Conservation (phyloP, 192 early-diverging fungal genomes). For the Rhizophagus clarus region DNA sequence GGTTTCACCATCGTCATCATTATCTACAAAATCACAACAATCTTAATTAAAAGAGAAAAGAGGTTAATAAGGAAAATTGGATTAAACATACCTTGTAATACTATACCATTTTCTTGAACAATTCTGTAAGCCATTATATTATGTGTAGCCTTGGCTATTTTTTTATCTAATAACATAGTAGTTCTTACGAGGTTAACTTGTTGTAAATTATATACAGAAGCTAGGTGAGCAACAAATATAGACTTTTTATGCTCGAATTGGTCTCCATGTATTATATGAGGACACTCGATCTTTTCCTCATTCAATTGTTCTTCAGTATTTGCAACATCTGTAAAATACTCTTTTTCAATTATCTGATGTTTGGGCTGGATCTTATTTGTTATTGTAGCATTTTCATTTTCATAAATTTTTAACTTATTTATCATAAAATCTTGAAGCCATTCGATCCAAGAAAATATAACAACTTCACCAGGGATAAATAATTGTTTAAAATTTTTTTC, state of each 20-base stretch:
- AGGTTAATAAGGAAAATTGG: background rate
- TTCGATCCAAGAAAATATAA: slow-evolving; percentile 73
- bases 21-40: slow-evolving; percentile 45
- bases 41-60: background rate
- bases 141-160: slow-evolving; percentile 85
- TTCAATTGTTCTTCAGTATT: background rate
- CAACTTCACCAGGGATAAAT: slow-evolving; percentile 61
- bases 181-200: slow-evolving; percentile 59
- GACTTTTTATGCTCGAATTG: slow-evolving; percentile 79
- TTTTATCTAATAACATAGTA: slow-evolving; percentile 66
- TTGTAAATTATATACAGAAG: slow-evolving; percentile 50
- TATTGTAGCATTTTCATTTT: slow-evolving; percentile 4
- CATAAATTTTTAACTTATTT: slow-evolving; percentile 23
- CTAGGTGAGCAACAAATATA: slow-evolving; percentile 83
- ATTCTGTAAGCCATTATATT: slow-evolving; percentile 91
- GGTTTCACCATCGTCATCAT: slow-evolving; percentile 95
- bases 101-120: slow-evolving; percentile 48
- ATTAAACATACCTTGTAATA: slow-evolving; percentile 52
- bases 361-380: background rate
- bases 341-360: background rate
- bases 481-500: slow-evolving; percentile 48
- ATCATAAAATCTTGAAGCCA: slow-evolving; percentile 55
- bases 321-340: background rate
- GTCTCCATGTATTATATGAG: slow-evolving; percentile 32
- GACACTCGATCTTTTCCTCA: slow-evolving; percentile 10